Percentiles rank a stretch among this genome's conserved stretches.
These are phyloP conservation scores for Podospora pseudoanserina DNA, from an alignment of 495 filamentous ascomycete genomes.

Conservation along the genomic window DNA sequence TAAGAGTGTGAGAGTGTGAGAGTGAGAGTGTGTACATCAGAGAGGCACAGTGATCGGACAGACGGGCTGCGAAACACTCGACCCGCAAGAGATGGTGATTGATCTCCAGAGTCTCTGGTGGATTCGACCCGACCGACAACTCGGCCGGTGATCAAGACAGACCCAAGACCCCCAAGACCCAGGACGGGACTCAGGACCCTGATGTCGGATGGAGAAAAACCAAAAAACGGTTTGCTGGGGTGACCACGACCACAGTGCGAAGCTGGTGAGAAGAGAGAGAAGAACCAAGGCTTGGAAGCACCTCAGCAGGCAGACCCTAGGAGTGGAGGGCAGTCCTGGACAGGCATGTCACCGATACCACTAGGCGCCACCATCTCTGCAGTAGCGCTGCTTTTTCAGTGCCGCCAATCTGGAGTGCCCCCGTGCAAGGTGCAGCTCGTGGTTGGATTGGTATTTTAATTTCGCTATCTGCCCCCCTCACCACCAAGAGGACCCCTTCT, in stretches of 20 bases:
- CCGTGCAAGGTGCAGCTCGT: constrained; percentile 9
- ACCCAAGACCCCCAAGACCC: constrained; percentile 6
- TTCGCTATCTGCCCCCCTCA: constrained; percentile 20
- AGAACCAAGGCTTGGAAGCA: background rate
- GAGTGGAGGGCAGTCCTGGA: background rate
- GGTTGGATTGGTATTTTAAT: constrained; percentile 22
- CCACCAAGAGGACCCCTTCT: constrained; percentile 18
- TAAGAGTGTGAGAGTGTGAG: constrained; percentile 3
- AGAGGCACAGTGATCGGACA: constrained; percentile 2
- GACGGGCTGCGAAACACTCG: constrained; percentile 2
- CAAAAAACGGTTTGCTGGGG: background rate
- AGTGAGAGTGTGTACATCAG: constrained; percentile 12
- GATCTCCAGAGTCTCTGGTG: constrained; percentile 14
- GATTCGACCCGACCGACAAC: constrained; percentile 8
- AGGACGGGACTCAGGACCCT: background rate
- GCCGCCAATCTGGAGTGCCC: constrained; percentile 21
- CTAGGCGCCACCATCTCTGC: constrained; percentile 16
- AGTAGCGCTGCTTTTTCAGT: constrained; percentile 4
- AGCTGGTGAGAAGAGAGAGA: background rate
- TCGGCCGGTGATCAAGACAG: constrained; percentile 11
- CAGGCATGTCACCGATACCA: constrained; percentile 13
- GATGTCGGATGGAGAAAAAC: constrained; percentile 9
- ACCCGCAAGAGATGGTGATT: constrained; percentile 9
- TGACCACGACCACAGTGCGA: background rate
- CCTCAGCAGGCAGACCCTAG: background rate